Conservation (phyloP, 1,139 yeast species). For the Protomyces pachydermus region DNA sequence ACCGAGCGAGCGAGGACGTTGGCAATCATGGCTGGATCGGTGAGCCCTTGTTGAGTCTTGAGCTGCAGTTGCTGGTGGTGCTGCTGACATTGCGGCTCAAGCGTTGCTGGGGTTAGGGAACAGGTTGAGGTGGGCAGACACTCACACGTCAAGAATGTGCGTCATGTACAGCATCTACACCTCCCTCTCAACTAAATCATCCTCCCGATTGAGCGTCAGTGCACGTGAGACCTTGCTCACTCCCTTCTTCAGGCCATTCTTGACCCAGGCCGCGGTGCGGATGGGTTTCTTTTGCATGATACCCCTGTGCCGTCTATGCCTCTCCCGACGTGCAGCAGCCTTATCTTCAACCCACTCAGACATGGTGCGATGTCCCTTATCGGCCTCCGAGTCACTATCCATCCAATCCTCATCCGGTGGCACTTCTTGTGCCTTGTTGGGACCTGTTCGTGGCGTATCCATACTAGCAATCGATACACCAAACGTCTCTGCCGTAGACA, state of each 20-base stretch:
- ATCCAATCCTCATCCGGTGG: not conserved
- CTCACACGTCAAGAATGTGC: not conserved
- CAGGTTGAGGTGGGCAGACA: not conserved
- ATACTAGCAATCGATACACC: not conserved
- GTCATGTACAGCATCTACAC: not conserved
- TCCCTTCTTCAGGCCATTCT: conserved; percentile 11
- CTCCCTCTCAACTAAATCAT: conserved; percentile 19
- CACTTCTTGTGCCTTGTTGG: not conserved
- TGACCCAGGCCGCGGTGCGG: conserved; percentile 20
- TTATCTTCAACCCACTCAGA: conserved; percentile 15
- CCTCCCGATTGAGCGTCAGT: conserved; percentile 17
- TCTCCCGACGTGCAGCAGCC: conserved; percentile 12
- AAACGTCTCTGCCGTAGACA: not conserved
- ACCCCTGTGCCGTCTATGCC: conserved; percentile 24
- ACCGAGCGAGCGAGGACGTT: not conserved
- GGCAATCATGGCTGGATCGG: not conserved
- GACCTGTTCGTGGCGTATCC: not conserved
- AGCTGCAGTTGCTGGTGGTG: not conserved
- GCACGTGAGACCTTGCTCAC: conserved; percentile 17
- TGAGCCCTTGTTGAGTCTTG: not conserved
- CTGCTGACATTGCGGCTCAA: too few relatives aligned
- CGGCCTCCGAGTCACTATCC: not conserved
- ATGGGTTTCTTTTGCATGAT: conserved; percentile 23
- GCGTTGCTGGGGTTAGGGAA: not conserved
- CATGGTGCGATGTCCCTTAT: conserved; percentile 4